phyloP scores from a whole-genome alignment of 257 asterid genomes.

The Penstemon eatonii region DNA sequence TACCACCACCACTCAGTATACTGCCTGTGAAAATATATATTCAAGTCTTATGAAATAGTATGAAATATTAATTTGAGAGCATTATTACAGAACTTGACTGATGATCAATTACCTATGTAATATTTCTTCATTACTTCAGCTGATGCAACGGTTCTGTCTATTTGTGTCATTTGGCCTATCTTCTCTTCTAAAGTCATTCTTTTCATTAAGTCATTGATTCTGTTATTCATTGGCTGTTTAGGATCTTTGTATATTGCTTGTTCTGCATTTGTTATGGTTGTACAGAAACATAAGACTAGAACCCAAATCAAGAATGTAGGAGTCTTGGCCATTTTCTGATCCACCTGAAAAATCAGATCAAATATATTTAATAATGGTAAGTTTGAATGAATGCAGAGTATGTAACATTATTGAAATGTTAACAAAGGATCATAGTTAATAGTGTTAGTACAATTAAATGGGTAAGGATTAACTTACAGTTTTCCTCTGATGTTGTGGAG shows the following conservation, averaged over 20 bases:
- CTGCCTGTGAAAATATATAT: constrained; percentile 29
- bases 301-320: constrained; percentile 18
- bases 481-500: no score
- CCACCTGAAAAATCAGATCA: no score
- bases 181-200: constrained; percentile 65
- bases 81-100: background rate
- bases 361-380: no score
- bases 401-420: no score
- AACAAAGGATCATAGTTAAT: no score
- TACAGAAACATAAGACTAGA: constrained; percentile 26
- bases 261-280: constrained; percentile 28
- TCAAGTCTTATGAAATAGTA: background rate
- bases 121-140: constrained; percentile 50
- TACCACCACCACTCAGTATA: constrained; percentile 46
- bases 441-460: no score
- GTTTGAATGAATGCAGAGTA: no score
- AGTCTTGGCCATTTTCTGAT: constrained; percentile 25
- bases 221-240: constrained; percentile 34
- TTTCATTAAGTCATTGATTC: constrained; percentile 48
- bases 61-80: background rate
- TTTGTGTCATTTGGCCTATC: constrained; percentile 69
- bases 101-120: constrained; percentile 39
- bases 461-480: no score
- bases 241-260: constrained; percentile 52
- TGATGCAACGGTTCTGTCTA: constrained; percentile 55